Evolutionary conservation across 2,329 filamentous ascomycete species (phyloP), one percentile per base, ranked within the genome.

Genomic region (Knufia fluminis): DNA sequence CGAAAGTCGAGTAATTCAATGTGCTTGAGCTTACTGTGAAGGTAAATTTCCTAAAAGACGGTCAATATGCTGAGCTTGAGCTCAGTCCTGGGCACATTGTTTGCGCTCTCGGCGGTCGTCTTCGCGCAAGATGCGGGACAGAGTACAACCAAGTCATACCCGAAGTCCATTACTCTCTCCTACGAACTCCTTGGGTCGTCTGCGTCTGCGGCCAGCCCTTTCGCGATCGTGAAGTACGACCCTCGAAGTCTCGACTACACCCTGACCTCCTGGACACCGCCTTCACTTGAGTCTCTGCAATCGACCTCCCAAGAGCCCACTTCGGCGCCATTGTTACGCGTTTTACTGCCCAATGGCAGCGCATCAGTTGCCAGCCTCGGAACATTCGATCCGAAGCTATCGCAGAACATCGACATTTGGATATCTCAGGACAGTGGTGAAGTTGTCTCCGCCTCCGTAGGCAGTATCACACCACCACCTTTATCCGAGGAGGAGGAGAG

Each of bases 271-370:
- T 71, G 68, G 57, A 62, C 64, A 3, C 66, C 67, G 26, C 67
- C 68, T 6, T 53, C 40, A 6, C 23, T 55, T 2, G 48, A 50
- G 16, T 45, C 46, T 24, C 39, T 50, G 31, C 51, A 45, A 24
- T 53, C 48, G 28, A 54, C 51, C 42, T 57, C 42, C 35, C 49
- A 33, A 66, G 73, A 57, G 66, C 72, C 48, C 70, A 72, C 59
- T 73, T 79, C 55, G 65, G 77, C 40, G 71, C 4, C 76, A 75
- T 52, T 71, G 77, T 28, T 74, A 69, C 57, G 77, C 58, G 33
- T 55, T 56, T 17, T 63, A 31, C 38, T 61, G 1, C 51, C 60
- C 1, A 55, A 60, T 22, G 63, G 62, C 39, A 61, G 65, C 7
- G 67, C 68, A 4, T 67, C 65, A 31, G 58, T 71, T 14, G 63